Conservation (phyloP, 257 asterid genomes). For the Jaltomata sinuosa region DNA sequence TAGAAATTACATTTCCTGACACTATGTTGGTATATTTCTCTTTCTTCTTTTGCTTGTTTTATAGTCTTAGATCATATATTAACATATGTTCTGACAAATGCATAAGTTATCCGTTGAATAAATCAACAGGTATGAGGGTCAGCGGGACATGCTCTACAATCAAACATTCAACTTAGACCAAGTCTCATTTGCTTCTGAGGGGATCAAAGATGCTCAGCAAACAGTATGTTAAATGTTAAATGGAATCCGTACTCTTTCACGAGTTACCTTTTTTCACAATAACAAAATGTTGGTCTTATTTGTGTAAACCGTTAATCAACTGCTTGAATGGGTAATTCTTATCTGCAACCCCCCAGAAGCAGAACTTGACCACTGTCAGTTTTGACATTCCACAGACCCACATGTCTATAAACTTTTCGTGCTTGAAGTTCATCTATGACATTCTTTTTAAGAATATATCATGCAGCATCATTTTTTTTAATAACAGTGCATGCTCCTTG, state of each 20-base stretch:
- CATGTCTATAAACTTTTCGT: not conserved
- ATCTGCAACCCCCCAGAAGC: not conserved
- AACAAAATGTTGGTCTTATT: not conserved
- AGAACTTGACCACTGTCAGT: not conserved
- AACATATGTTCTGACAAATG: not conserved
- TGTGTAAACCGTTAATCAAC: not conserved
- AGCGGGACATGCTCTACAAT: constrained; percentile 88
- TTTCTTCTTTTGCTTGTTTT: not conserved
- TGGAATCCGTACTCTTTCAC: not conserved
- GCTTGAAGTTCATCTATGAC: not conserved
- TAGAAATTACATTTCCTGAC: not conserved
- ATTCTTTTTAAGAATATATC: not conserved
- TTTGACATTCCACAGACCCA: not conserved
- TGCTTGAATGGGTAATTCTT: not conserved
- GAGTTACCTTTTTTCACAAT: not conserved
- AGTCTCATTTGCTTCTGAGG: constrained; percentile 96
- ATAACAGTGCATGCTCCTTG: not conserved
- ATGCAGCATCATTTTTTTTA: not conserved
- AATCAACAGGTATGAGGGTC: constrained; percentile 88
- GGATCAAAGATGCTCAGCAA: constrained; percentile 95
- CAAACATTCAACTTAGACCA: constrained; percentile 90
- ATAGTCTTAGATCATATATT: not conserved
- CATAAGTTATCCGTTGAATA: not conserved
- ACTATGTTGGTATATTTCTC: not conserved
- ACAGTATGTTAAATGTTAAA: constrained; percentile 64